phyloP scores from a whole-genome alignment of 805 yeast genomes.

The Candida parachauliodes region DNA sequence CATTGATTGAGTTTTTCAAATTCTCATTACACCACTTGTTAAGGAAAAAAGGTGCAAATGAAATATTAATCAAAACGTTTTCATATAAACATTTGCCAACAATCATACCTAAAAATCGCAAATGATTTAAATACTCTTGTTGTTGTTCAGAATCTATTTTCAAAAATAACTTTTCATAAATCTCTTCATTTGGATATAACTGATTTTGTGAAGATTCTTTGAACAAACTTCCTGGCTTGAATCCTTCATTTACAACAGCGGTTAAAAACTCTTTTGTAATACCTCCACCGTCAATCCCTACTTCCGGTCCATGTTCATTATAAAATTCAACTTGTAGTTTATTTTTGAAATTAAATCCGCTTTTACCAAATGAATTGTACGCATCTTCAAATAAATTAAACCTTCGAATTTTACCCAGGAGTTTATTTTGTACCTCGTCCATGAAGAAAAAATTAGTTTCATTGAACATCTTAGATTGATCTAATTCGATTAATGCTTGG shows the following conservation, averaged over 20 bases:
- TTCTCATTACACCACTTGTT: conserved; percentile 53
- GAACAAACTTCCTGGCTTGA: conserved; percentile 33
- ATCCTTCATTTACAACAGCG: conserved; percentile 65
- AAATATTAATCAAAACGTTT: conserved; percentile 71
- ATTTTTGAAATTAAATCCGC: conserved; percentile 55
- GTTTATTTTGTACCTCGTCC: conserved; percentile 13
- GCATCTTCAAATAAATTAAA: conserved; percentile 76
- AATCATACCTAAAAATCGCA: conserved; percentile 72
- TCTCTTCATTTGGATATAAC: conserved; percentile 69
- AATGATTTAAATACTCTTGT: conserved; percentile 23
- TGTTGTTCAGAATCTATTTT: conserved; percentile 28
- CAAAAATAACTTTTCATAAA: conserved; percentile 31
- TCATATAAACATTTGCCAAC: conserved; percentile 90
- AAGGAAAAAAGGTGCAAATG: conserved; percentile 83
- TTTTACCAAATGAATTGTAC: conserved; percentile 49
- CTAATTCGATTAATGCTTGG: conserved; percentile 56
- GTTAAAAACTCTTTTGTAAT: conserved; percentile 87
- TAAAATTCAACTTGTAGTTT: conserved; percentile 62
- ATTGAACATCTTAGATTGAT: conserved; percentile 29
- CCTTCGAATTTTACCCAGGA: conserved; percentile 60
- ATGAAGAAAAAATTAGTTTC: conserved; percentile 3
- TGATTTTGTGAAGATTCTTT: conserved; percentile 51
- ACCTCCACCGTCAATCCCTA: conserved; percentile 97
- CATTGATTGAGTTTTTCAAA: conserved; percentile 68
- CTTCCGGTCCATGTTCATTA: conserved; percentile 67